Conservation (phyloP, 192 early-diverging fungal species). For the Coemansia reversa region DNA sequence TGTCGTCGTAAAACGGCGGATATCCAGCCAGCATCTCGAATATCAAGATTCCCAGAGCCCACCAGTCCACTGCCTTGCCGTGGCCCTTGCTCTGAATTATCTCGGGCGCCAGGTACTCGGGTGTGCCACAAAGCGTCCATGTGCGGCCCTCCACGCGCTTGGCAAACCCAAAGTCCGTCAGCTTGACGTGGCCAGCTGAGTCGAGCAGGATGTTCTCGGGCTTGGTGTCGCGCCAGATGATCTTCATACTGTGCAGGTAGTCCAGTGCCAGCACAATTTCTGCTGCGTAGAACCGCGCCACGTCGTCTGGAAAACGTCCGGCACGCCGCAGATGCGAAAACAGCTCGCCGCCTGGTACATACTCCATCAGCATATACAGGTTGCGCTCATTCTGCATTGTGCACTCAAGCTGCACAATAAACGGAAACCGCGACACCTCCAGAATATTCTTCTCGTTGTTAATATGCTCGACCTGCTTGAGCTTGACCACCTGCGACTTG, state of each 20-base stretch:
- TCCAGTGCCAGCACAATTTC: constrained; percentile 95
- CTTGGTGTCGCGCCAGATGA: constrained; percentile 97
- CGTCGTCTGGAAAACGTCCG: constrained; percentile 89
- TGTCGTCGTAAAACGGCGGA: constrained; percentile 98
- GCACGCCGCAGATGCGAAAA: constrained; percentile 93
- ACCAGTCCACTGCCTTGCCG: constrained; percentile 98
- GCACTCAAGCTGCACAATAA: constrained; percentile 83
- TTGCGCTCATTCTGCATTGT: constrained; percentile 95
- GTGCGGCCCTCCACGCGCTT: constrained; percentile 87
- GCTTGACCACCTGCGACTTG: constrained; percentile 75
- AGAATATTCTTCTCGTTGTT: constrained; percentile 81
- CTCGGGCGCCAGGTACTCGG: constrained; percentile 95
- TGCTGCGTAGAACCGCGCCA: constrained; percentile 93
- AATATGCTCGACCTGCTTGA: constrained; percentile 86
- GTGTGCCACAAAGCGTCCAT: constrained; percentile 98
- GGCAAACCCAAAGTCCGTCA: constrained; percentile 98
- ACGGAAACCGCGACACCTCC: constrained; percentile 71
- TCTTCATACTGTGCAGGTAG: constrained; percentile 89
- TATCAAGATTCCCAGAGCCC: constrained; percentile 95
- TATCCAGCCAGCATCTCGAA: constrained; percentile 98
- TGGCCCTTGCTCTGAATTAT: constrained; percentile 98
- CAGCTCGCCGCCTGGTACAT: constrained; percentile 94
- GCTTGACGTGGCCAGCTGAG: constrained; percentile 89
- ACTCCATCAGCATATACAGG: constrained; percentile 95
- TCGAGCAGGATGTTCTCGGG: constrained; percentile 89